A percentile compares a stretch with the other conserved stretches of the same genome.
These are phyloP conservation scores for Alternaria infectoria DNA, from an alignment of 2,329 filamentous ascomycete species.

Conservation along the genomic window DNA sequence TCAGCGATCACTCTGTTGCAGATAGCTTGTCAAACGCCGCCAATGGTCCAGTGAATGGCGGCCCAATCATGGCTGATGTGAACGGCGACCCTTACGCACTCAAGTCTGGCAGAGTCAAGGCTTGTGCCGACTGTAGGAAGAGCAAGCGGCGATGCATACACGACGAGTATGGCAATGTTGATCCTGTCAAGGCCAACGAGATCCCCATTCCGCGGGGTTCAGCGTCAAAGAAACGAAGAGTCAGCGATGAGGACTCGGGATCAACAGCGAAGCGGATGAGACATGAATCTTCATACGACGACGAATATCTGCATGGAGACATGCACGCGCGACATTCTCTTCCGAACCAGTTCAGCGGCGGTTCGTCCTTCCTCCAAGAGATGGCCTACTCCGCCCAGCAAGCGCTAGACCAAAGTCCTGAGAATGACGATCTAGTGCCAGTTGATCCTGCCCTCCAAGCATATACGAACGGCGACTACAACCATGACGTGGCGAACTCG, in stretches of 20 bases:
- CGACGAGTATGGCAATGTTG: constrained; percentile 68
- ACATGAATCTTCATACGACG: constrained; percentile 34
- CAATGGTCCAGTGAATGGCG: constrained; percentile 32
- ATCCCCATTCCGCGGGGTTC: constrained; percentile 65
- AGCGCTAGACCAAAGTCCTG: constrained; percentile 24
- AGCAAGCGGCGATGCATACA: constrained; percentile 74
- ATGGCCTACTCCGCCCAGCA: constrained; percentile 41
- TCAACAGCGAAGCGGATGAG: constrained; percentile 34
- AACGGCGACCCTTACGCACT: constrained; percentile 51
- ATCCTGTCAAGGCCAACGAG: constrained; percentile 68
- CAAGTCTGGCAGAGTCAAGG: constrained; percentile 67
- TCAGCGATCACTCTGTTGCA: constrained; percentile 39
- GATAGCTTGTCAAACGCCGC: constrained; percentile 24
- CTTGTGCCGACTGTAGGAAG: constrained; percentile 70
- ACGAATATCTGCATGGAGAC: constrained; percentile 30
- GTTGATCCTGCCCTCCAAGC: constrained; percentile 39
- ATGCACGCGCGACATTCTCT: constrained; percentile 32
- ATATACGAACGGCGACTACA: constrained; percentile 26
- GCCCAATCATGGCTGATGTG: constrained; percentile 43
- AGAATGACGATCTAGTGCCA: constrained; percentile 33
- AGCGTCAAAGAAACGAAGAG: constrained; percentile 61
- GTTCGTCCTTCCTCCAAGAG: constrained; percentile 29
- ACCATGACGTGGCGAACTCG: constrained; percentile 14
- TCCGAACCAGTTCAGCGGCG: constrained; percentile 27
- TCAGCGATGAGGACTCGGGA: constrained; percentile 39